Evolutionary conservation across 1,284 basidiomycete genomes (phyloP), one percentile per base, ranked within the genome.

Genomic region (Veloboletus limbatus): DNA sequence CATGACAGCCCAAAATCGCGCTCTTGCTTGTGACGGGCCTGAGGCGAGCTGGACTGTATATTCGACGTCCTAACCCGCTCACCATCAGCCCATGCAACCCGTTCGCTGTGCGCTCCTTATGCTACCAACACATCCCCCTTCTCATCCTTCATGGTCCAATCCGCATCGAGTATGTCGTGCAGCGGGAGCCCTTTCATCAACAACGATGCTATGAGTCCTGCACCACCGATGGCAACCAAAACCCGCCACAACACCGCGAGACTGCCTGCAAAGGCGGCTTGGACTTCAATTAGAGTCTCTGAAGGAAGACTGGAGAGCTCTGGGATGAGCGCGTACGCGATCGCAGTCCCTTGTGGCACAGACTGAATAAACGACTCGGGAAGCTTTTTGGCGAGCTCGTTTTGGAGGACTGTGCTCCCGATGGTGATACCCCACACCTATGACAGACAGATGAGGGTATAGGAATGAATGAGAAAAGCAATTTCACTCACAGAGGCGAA

Each of bases 401-500:
- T 67, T 49, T 68, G 66, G 2, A 69, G 57, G 9, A 69, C 51
- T 0, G 61, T 52, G 8, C 52, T 57, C 9, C 62, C 63, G 36
- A 68, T 57, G 3, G 60, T 57, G 33, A 68, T 38, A 14, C 66
- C 67, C 63, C 66, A 68, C 8, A 59, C 54, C 65, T 69, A 44
- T 13, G n/a, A n/a, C n/a, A 27, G 13, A 9, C 11, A 16, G 11
- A n/a, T 24, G 8, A 30, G n/a, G 6, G 6, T 4, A 24, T 10
- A n/a, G 17, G 2, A 9, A 6, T 0, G 17, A 17, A 26, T 10
- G n/a, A 27, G 16, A n/a, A 16, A 13, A 5, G 14, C 13, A 27
- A n/a, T n/a, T 20, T 11, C 13, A 7, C 49, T 40, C 25, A 51
- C 48, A n/a, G 41, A 28, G 6, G 58, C 56, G 34, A 68, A 66